Percentiles rank a stretch among this genome's conserved stretches.
These are phyloP conservation scores for Daldinia caldariorum DNA, from an alignment of 495 filamentous ascomycete species.

Conservation along the genomic window DNA sequence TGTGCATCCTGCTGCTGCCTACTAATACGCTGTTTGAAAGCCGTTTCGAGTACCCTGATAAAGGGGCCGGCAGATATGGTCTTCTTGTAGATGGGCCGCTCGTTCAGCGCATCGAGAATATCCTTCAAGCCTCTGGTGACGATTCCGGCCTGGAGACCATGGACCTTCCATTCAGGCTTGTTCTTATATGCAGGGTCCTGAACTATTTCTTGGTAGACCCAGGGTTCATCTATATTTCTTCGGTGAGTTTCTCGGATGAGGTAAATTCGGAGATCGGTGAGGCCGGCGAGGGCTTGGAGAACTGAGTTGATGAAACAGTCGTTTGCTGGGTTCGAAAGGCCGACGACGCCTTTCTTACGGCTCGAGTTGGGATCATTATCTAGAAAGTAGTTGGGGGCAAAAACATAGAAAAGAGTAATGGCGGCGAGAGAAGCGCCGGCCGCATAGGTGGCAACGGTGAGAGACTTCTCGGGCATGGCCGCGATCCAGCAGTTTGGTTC, in stretches of 20 bases:
- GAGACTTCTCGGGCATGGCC: slow-evolving; percentile 86
- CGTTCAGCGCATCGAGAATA: slow-evolving; percentile 91
- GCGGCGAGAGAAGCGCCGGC: slow-evolving; percentile 95
- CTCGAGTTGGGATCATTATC: slow-evolving; percentile 76
- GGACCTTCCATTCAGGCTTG: slow-evolving; percentile 70
- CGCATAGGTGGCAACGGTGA: slow-evolving; percentile 90
- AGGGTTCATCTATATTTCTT: slow-evolving; percentile 76
- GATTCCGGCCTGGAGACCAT: slow-evolving; percentile 78
- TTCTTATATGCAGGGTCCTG: slow-evolving; percentile 50
- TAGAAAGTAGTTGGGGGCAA: slow-evolving; percentile 93
- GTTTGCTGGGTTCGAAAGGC: slow-evolving; percentile 90
- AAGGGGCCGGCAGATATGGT: slow-evolving; percentile 88
- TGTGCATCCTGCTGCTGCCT: slow-evolving; percentile 98
- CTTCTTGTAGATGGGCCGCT: slow-evolving; percentile 92
- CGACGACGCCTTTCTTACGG: slow-evolving; percentile 89
- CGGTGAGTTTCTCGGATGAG: slow-evolving; percentile 88
- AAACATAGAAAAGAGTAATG: slow-evolving; percentile 95
- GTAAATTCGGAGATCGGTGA: slow-evolving; percentile 90
- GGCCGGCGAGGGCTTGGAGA: slow-evolving; percentile 91
- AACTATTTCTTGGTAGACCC: slow-evolving; percentile 71
- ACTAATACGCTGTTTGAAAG: slow-evolving; percentile 89
- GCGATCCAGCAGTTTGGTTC: slow-evolving; percentile 12
- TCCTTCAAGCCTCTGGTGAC: slow-evolving; percentile 92
- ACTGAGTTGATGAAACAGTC: slow-evolving; percentile 99
- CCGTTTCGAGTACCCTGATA: slow-evolving; percentile 79